A percentile compares a stretch with the other conserved stretches of the same genome.
These are phyloP conservation scores for Leccinum cinnamomeum DNA, from an alignment of 1,284 basidiomycete species.

Conservation along the genomic window DNA sequence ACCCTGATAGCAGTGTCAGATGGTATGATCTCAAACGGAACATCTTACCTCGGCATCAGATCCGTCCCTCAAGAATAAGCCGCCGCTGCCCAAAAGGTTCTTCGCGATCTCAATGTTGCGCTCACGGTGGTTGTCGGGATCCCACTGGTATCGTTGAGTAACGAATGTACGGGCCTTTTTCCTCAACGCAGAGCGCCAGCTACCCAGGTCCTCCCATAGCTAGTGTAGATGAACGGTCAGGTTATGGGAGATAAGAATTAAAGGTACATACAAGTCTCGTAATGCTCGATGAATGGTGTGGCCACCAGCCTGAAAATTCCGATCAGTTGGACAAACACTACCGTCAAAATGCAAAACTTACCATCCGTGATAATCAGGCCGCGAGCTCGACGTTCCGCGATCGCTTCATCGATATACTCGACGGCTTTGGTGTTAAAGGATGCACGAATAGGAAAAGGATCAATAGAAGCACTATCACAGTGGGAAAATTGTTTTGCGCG, in stretches of 20 bases:
- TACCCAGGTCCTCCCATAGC: not conserved
- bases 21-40: not conserved
- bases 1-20: not conserved
- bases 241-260: not conserved
- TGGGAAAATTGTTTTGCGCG: too few relatives aligned
- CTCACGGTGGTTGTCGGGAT: not conserved
- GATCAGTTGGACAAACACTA: not conserved
- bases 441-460: not conserved
- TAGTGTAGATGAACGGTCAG: not conserved
- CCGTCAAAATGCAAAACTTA: conserved; percentile 2
- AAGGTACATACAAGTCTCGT: not conserved
- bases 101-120: not conserved
- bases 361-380: conserved; percentile 4
- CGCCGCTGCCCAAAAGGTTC: not conserved
- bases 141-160: not conserved
- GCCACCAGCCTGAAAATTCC: not conserved
- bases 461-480: not conserved
- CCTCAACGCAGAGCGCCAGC: not conserved
- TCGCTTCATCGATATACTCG: not conserved
- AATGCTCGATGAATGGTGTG: not conserved
- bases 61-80: not conserved
- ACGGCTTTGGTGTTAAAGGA: conserved; percentile 8
- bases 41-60: not conserved
- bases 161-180: not conserved
- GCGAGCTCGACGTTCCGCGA: not conserved